Evolutionary conservation across 371 early-diverging fungal species (phyloP).

Genomic region (Mortierella sp.): DNA sequence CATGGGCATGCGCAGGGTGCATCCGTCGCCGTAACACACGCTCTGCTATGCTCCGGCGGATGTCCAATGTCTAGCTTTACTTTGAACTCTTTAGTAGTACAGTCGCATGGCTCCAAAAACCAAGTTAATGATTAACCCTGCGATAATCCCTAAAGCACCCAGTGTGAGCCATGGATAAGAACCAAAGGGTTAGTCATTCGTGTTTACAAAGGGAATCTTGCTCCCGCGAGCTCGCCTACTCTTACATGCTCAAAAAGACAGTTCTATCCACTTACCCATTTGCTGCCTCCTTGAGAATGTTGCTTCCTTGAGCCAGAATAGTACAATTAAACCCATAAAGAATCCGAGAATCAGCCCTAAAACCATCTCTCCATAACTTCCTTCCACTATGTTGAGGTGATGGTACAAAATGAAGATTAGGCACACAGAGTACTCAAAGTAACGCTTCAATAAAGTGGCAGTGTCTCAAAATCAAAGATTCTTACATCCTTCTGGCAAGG

Average conservation of each 20-base stretch:
- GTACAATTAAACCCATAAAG: conserved; percentile 70
- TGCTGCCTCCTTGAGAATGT: conserved; percentile 74
- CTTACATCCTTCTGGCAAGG: conserved; percentile 68
- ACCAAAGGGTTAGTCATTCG: neutral
- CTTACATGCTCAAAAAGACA: no score
- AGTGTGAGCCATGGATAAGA: neutral
- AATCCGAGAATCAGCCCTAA: conserved; percentile 74
- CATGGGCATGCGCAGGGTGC: no score
- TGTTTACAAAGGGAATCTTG: no score
- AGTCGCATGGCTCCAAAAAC: conserved; percentile 71
- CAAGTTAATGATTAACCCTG: conserved; percentile 75
- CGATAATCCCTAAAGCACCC: conserved; percentile 58
- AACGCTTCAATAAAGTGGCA: neutral
- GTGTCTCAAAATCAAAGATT: neutral
- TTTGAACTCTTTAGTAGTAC: conserved; percentile 52
- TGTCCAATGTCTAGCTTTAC: no score
- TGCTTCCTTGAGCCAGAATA: conserved; percentile 77
- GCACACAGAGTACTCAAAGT: neutral
- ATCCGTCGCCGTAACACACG: no score
- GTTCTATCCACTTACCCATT: conserved; percentile 71
- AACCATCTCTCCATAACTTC: conserved; percentile 72
- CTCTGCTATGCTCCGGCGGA: no score
- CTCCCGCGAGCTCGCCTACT: no score
- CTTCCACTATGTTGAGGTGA: conserved; percentile 53
- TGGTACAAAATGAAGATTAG: neutral